Evolutionary conservation across 208 protist genomes (phyloP).

Genomic region (Porcisia deanei): DNA sequence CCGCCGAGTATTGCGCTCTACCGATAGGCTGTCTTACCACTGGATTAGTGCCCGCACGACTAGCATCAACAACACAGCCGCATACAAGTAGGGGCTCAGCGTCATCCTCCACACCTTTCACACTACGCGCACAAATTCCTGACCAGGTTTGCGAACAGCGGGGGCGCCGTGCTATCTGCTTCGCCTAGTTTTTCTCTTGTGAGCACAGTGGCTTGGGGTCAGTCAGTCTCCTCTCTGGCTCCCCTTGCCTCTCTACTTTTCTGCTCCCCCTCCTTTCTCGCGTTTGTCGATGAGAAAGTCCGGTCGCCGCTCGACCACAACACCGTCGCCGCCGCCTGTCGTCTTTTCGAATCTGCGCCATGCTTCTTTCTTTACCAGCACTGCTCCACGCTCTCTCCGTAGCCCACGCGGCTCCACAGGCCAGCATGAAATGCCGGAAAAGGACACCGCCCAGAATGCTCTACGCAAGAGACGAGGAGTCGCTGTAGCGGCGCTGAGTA

Average conservation of each 20-base stretch:
- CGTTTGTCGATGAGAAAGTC: conserved; percentile 14
- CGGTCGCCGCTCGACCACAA: not conserved
- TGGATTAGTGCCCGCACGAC: not conserved
- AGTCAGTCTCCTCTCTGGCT: not conserved
- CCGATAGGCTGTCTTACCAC: conserved; percentile 2
- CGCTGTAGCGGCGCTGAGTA: not conserved
- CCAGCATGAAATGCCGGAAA: not conserved
- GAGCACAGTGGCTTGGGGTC: not conserved
- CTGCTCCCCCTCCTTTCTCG: not conserved
- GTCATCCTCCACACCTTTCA: not conserved
- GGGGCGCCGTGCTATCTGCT: not conserved
- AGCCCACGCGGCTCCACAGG: not conserved
- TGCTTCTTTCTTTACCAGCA: not conserved
- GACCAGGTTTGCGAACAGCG: not conserved
- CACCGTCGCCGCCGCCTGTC: not conserved
- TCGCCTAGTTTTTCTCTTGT: not conserved
- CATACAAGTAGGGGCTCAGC: not conserved
- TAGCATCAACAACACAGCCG: not conserved
- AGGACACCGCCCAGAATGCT: conserved; percentile 4
- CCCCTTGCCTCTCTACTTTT: not conserved
- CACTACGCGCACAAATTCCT: not conserved
- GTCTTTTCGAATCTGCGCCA: not conserved
- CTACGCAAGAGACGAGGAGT: conserved; percentile 16
- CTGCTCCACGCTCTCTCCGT: not conserved
- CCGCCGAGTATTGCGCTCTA: not conserved